These are phyloP conservation scores for Globisporangium splendens DNA, from an alignment of 352 stramenopile species.

Conservation along the genomic window DNA sequence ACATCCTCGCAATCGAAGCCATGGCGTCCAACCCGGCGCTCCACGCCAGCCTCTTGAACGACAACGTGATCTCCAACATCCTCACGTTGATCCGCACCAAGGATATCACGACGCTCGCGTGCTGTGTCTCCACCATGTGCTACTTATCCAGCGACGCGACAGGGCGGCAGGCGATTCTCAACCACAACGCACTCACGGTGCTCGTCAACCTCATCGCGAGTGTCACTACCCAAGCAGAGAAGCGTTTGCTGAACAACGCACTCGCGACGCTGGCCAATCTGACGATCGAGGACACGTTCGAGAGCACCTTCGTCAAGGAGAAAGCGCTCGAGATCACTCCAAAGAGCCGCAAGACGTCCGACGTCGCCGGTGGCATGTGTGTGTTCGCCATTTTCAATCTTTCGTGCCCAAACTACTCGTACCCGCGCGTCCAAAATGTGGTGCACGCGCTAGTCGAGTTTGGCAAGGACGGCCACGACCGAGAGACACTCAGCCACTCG, in stretches of 20 bases:
- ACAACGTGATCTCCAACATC: conserved; percentile 63
- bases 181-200: conserved; percentile 43
- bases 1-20: conserved; percentile 51
- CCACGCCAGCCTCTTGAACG: conserved; percentile 41
- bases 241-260: conserved; percentile 13
- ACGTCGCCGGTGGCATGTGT: conserved; percentile 32
- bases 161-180: conserved; percentile 49
- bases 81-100: conserved; percentile 61
- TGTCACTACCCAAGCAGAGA: not conserved
- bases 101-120: conserved; percentile 41
- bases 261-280: conserved; percentile 57
- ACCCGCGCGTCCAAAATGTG: conserved; percentile 62
- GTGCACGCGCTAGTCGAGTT: conserved; percentile 57
- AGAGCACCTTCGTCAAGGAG: conserved; percentile 67
- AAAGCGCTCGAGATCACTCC: conserved; percentile 64
- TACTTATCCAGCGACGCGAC: conserved; percentile 43
- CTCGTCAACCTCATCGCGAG: conserved; percentile 26
- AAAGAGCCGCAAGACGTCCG: conserved; percentile 39
- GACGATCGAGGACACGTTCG: conserved; percentile 68
- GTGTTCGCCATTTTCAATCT: conserved; percentile 68
- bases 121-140: conserved; percentile 57
- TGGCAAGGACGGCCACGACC: conserved; percentile 33
- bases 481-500: conserved; percentile 43
- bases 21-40: conserved; percentile 61
- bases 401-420: conserved; percentile 60